A percentile compares a stretch with the other conserved stretches of the same genome.
These are phyloP conservation scores for Kwoniella sp. DNA, from an alignment of 768 basidiomycete species.

Conservation along the genomic window DNA sequence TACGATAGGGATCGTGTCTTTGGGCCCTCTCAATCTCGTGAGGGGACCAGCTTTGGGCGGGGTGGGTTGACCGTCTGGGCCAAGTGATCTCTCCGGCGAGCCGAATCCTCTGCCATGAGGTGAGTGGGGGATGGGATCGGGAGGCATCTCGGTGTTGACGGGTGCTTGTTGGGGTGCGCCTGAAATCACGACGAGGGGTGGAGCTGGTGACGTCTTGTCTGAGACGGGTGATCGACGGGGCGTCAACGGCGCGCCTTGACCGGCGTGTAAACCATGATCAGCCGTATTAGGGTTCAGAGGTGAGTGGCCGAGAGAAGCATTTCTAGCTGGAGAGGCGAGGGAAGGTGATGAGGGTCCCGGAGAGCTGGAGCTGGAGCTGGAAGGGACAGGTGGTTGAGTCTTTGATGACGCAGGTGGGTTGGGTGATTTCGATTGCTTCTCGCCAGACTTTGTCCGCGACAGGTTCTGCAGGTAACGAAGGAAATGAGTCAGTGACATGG, in stretches of 20 bases:
- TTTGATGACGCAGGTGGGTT: conserved; percentile 27
- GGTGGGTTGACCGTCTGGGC: conserved; percentile 48
- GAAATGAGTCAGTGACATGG: conserved; percentile 1
- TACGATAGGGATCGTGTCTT: conserved; percentile 94
- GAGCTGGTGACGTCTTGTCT: conserved; percentile 56
- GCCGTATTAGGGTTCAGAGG: background rate
- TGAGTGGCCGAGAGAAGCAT: background rate
- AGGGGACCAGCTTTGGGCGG: conserved; percentile 57
- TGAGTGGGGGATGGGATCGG: conserved; percentile 57
- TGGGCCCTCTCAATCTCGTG: conserved; percentile 62
- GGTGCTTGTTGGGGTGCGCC: conserved; percentile 36
- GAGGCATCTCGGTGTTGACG: conserved; percentile 56
- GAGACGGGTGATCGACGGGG: conserved; percentile 45
- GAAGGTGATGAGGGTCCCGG: conserved; percentile 45
- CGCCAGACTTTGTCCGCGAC: conserved; percentile 41
- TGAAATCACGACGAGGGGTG: conserved; percentile 57
- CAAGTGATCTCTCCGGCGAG: conserved; percentile 44
- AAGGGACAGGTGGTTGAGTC: conserved; percentile 33
- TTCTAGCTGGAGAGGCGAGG: conserved; percentile 32
- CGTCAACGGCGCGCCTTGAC: conserved; percentile 35
- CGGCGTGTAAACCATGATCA: conserved; percentile 12
- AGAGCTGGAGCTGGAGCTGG: conserved; percentile 28
- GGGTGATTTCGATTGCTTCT: conserved; percentile 39
- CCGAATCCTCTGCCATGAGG: conserved; percentile 53
- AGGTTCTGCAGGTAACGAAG: conserved; percentile 30